Conservation (phyloP, 495 filamentous ascomycete species). For the Cercophora newfieldiana region DNA sequence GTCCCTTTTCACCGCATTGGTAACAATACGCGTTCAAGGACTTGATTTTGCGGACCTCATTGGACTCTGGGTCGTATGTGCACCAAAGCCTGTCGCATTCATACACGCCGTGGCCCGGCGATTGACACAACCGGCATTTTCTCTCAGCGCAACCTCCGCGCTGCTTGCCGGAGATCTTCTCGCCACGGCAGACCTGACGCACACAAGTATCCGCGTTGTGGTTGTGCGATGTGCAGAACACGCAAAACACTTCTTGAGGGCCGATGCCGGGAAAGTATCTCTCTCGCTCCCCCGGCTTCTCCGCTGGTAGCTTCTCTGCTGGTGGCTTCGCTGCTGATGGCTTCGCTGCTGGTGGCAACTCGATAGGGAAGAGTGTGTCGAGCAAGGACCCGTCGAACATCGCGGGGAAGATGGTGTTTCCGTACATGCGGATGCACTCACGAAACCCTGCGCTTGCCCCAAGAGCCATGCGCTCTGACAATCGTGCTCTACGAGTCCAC, state of each 20-base stretch:
- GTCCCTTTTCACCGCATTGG: conserved; percentile 38
- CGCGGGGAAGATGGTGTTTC: too few species aligned
- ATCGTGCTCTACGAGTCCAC: too few species aligned
- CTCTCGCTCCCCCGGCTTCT: neutral
- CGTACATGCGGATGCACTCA: too few species aligned
- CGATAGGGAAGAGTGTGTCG: too few species aligned
- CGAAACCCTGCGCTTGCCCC: too few species aligned
- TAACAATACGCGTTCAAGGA: conserved; percentile 43
- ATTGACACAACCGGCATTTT: conserved; percentile 41
- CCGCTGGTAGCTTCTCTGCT: neutral
- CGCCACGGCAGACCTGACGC: neutral
- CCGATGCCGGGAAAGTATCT: conserved; percentile 43
- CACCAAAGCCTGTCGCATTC: conserved; percentile 42
- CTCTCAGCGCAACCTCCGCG: conserved; percentile 34
- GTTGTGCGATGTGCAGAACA: conserved; percentile 38
- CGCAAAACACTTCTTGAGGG: conserved; percentile 34
- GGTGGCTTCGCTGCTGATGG: neutral
- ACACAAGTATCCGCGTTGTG: conserved; percentile 39
- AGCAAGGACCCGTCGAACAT: too few species aligned
- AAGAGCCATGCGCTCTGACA: too few species aligned
- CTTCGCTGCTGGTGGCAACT: neutral
- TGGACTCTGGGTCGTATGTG: conserved; percentile 30
- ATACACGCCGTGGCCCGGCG: conserved; percentile 33
- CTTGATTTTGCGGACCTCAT: conserved; percentile 35
- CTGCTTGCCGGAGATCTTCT: too few species aligned